Percentiles rank a stretch among this genome's conserved stretches.
Evolutionary conservation across 805 yeast genomes (phyloP).

Genomic region (Ogataea polymorpha): DNA sequence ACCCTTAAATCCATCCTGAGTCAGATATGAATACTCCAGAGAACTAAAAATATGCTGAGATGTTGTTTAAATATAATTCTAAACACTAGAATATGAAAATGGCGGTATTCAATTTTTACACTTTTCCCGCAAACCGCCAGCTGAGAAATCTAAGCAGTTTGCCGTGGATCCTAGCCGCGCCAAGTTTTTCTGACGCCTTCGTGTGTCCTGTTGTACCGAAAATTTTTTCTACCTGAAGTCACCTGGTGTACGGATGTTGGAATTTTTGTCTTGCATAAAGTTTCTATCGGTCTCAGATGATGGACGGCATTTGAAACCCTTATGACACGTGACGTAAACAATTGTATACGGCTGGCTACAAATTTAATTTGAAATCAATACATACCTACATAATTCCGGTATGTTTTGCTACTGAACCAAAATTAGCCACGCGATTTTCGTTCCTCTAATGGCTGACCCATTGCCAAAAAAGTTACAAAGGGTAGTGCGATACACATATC

Average conservation of each 20-base stretch:
- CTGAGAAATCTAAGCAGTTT: slow-evolving; percentile 1
- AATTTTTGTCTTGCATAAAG: background rate
- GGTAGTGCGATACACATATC: slow-evolving; percentile 5
- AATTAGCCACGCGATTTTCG: slow-evolving; percentile 1
- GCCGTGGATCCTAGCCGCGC: slow-evolving; percentile 1
- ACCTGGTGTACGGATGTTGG: background rate
- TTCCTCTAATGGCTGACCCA: background rate
- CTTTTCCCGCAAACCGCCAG: slow-evolving; percentile 12
- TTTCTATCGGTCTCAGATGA: background rate
- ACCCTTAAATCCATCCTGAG: slow-evolving; percentile 66
- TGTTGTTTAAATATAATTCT: slow-evolving; percentile 2
- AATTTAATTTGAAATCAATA: background rate
- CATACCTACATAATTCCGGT: background rate
- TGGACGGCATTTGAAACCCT: no score
- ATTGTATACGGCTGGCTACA: background rate
- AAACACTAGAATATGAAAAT: slow-evolving; percentile 15
- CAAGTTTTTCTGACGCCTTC: background rate
- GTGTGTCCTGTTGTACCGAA: background rate
- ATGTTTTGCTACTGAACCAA: background rate
- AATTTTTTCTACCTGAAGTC: background rate
- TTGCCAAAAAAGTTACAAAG: background rate
- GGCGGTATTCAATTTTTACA: slow-evolving; percentile 16
- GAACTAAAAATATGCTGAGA: slow-evolving; percentile 6
- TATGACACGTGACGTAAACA: background rate
- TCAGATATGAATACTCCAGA: slow-evolving; percentile 1